A percentile compares a stretch with the other conserved stretches of the same genome.
These are phyloP conservation scores for Xerocomus spinulosus DNA, from an alignment of 768 basidiomycete genomes.

Conservation along the genomic window DNA sequence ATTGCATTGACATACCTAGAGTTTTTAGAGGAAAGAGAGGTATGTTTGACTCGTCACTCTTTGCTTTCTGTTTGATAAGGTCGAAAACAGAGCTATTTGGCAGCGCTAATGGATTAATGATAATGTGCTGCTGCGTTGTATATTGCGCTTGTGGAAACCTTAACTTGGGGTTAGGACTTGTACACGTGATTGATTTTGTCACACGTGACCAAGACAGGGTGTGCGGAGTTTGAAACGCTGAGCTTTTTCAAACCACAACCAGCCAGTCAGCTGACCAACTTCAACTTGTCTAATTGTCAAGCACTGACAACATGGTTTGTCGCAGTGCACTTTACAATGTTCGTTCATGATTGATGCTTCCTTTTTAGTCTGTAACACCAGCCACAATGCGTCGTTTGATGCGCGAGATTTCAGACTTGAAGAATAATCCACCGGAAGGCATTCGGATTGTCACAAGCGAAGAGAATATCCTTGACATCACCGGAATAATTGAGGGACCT, in stretches of 20 bases:
- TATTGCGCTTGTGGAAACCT: no score
- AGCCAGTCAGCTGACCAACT: slow-evolving; percentile 13
- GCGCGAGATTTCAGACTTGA: slow-evolving; percentile 79
- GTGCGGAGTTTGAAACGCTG: slow-evolving; percentile 25
- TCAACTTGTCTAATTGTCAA: slow-evolving; percentile 6
- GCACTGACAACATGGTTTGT: slow-evolving; percentile 22
- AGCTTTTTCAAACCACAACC: slow-evolving; percentile 22
- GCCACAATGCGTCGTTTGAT: slow-evolving; percentile 78
- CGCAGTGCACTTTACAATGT: neutral
- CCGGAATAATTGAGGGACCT: slow-evolving; percentile 86
- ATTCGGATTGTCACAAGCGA: slow-evolving; percentile 83
- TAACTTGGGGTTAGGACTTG: slow-evolving; percentile 12
- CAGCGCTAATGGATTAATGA: slow-evolving; percentile 43
- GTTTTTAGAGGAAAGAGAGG: slow-evolving; percentile 75
- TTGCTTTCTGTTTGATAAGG: neutral
- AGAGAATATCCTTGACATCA: slow-evolving; percentile 84
- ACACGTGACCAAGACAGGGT: slow-evolving; percentile 22
- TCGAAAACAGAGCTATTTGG: slow-evolving; percentile 49
- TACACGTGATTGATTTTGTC: slow-evolving; percentile 24
- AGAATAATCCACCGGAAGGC: slow-evolving; percentile 84
- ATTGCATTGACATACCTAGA: slow-evolving; percentile 71
- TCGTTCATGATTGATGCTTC: neutral
- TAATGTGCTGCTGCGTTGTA: slow-evolving; percentile 5
- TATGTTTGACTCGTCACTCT: slow-evolving; percentile 31
- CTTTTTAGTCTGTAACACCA: slow-evolving; percentile 39